Evolutionary conservation across 371 early-diverging fungal genomes (phyloP).

Genomic region (Choanephora cucurbitarum): DNA sequence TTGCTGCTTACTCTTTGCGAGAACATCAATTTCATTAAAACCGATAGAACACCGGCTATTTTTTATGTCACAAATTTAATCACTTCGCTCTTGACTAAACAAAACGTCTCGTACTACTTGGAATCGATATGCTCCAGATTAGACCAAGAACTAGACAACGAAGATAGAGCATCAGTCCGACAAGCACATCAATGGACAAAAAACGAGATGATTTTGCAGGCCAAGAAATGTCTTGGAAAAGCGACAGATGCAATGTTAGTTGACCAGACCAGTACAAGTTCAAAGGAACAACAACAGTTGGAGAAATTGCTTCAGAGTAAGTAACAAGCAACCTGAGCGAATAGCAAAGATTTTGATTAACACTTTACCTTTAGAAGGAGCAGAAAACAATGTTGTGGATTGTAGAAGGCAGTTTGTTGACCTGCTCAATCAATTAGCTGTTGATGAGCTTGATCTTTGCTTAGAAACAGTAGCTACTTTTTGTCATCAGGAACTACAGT

Average conservation of each 20-base stretch:
- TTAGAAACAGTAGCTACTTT: conserved; percentile 17
- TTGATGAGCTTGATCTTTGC: conserved; percentile 19
- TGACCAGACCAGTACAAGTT: neutral
- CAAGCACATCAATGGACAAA: conserved; percentile 14
- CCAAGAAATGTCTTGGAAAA: conserved; percentile 17
- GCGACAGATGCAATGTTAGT: neutral
- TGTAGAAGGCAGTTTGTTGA: conserved; percentile 18
- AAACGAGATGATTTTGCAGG: conserved; percentile 23
- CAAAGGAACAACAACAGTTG: conserved; percentile 2
- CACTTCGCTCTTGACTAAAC: conserved; percentile 36
- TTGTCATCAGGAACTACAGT: conserved; percentile 24
- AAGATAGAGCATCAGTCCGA: neutral
- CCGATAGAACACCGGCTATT: conserved; percentile 39
- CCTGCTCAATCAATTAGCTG: conserved; percentile 25
- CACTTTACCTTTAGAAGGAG: neutral
- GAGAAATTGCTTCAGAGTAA: conserved; percentile 15
- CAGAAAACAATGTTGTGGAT: conserved; percentile 1
- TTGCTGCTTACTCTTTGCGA: conserved; percentile 55
- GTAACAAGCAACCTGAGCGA: too few species aligned
- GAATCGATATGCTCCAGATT: conserved; percentile 18
- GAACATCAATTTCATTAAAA: conserved; percentile 48
- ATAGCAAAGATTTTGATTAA: neutral
- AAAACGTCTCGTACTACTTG: conserved; percentile 36
- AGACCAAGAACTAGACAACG: conserved; percentile 7
- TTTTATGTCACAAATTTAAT: conserved; percentile 42